Evolutionary conservation across 257 asterid species (phyloP), one percentile per base, ranked within the genome.

Genomic region (Phtheirospermum japonicum): DNA sequence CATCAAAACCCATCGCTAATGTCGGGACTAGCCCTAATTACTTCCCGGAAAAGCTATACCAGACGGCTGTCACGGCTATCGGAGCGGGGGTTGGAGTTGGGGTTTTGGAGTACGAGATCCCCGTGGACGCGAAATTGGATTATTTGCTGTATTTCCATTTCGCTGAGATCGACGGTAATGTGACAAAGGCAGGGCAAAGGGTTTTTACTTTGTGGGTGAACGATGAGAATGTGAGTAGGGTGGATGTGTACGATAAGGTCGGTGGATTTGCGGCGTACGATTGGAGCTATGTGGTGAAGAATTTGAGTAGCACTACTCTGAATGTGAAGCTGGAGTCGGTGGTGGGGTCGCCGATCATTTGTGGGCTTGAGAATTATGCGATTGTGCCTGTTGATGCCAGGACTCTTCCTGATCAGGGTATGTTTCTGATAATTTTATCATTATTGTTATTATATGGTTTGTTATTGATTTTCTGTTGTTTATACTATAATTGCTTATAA

Each of bases 331-430:
- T 93, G 62, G 76, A 78, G 13, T 73, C 99, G 0, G 87, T 90
- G 30, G 82, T 81, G 7, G 96, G 99, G 0, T 64, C 79, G 2
- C 99, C 97, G 0, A 48, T 84, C 50, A 81, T 93, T 65, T 93
- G 95, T 64, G 99, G 97, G 43, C 83, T 93, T 4, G 99, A 93
- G 83, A 93, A 90, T 75, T 93, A 93, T 57, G 99, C 99, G 0
- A 87, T 93, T 54, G 91, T 90, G 31, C 99, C 97, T 0, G 73
- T 81, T 69, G 99, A 85, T 84, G 82, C 82, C 63, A 79, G 69
- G 74, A 93, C 97, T 36, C 53, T 75, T 49, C 95, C 93, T 64
- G 89, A 80, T 56, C 97, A 93, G 73, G 99, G 99, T 78, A 71
- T 51, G 76, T 12, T 42, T 42, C 7, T 0, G 6, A 12, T 42